A percentile compares a stretch with the other conserved stretches of the same genome.
These are phyloP conservation scores for Biancaea sappan DNA, from an alignment of 306 rosid species.

Conservation along the genomic window DNA sequence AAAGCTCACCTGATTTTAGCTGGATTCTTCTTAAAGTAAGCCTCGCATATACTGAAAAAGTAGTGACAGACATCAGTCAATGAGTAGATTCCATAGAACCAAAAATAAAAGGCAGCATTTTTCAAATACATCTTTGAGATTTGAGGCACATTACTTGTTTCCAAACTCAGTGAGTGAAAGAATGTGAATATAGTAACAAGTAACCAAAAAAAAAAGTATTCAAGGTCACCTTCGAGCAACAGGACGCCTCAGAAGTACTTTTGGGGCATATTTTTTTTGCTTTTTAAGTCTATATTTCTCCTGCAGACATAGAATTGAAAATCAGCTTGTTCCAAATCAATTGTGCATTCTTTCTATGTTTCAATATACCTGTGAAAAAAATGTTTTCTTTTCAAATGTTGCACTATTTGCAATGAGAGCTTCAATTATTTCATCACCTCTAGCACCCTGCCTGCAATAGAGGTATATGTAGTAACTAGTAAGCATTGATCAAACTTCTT, in stretches of 20 bases:
- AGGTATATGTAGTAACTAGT: background rate
- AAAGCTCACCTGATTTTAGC: slow-evolving; percentile 74
- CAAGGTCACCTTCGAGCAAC: slow-evolving; percentile 67
- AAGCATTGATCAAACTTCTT: slow-evolving; percentile 6
- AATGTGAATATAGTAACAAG: background rate
- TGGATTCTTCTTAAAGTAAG: slow-evolving; percentile 89
- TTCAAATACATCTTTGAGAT: slow-evolving; percentile 6
- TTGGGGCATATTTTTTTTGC: slow-evolving; percentile 96
- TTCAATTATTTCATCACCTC: slow-evolving; percentile 88
- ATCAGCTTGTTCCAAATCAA: slow-evolving; percentile 30
- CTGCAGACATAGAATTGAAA: slow-evolving; percentile 46
- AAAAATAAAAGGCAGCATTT: background rate
- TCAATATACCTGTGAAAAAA: slow-evolving; percentile 82
- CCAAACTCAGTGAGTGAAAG: background rate
- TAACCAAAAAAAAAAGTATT: background rate
- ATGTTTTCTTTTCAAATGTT: slow-evolving; percentile 86
- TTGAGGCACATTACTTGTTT: slow-evolving; percentile 7
- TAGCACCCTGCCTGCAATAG: slow-evolving; percentile 77
- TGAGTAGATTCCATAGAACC: slow-evolving; percentile 3
- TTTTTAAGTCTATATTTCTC: slow-evolving; percentile 92
- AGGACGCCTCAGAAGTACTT: slow-evolving; percentile 84
- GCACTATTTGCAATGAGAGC: slow-evolving; percentile 92
- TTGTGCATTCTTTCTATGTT: background rate
- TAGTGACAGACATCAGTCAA: slow-evolving; percentile 25
- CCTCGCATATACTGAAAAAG: slow-evolving; percentile 84